Evolutionary conservation across 148 eudicot species (phyloP).

Genomic region (Arbutus unedo): DNA sequence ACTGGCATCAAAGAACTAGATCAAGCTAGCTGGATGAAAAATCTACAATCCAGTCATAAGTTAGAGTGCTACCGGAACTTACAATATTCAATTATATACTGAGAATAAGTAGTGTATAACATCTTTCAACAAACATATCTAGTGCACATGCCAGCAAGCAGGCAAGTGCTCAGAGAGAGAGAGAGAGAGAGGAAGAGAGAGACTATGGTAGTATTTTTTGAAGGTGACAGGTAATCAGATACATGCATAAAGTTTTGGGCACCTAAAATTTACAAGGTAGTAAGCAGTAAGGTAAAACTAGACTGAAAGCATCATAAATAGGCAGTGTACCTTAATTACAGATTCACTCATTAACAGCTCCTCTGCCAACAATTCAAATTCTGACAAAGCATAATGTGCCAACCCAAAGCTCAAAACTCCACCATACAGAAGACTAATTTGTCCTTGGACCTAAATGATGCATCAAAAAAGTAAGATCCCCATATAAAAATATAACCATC

Average conservation of each 20-base stretch:
- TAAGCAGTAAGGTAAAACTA: neutral
- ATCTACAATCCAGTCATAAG: neutral
- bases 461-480: constrained; percentile 16
- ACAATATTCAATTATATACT: neutral
- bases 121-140: neutral
- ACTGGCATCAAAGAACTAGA: neutral
- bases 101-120: neutral
- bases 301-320: neutral
- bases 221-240: neutral
- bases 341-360: constrained; percentile 98
- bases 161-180: neutral
- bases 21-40: neutral
- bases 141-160: neutral
- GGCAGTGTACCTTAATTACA: constrained; percentile 55
- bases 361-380: constrained; percentile 91
- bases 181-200: constrained; percentile 1
- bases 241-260: neutral
- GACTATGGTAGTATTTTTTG: neutral
- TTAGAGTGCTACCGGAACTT: neutral
- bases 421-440: constrained; percentile 69
- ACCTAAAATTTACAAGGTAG: neutral
- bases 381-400: constrained; percentile 76
- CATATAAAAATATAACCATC: neutral
- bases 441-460: constrained; percentile 81
- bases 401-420: constrained; percentile 93